These are phyloP conservation scores for Porcisia hertigi DNA, from an alignment of 208 protist species.

Conservation along the genomic window DNA sequence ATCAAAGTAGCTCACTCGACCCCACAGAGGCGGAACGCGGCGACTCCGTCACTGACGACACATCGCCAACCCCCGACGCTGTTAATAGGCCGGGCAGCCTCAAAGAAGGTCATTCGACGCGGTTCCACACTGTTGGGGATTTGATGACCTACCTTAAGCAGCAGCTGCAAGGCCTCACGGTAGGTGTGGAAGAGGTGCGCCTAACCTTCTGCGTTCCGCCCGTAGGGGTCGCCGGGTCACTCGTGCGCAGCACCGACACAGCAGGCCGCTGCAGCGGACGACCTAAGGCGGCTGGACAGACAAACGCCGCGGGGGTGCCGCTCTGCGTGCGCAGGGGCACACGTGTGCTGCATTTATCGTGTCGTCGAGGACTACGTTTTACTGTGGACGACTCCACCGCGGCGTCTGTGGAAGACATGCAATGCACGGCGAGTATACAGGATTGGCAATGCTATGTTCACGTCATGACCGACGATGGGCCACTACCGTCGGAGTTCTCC, in stretches of 20 bases:
- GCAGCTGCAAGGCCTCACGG: constrained; percentile 33
- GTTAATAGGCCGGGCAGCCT: not conserved
- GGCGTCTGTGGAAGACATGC: constrained; percentile 30
- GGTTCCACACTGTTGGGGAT: constrained; percentile 37
- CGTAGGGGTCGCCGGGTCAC: not conserved
- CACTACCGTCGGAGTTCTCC: constrained; percentile 21
- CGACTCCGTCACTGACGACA: not conserved
- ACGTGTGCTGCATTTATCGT: constrained; percentile 26
- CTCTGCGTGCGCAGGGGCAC: constrained; percentile 8
- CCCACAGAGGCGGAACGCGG: not conserved
- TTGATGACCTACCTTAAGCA: constrained; percentile 39
- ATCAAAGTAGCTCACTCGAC: not conserved
- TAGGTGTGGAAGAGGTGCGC: constrained; percentile 29
- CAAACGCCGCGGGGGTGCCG: not conserved
- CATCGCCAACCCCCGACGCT: not conserved
- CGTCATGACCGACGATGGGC: constrained; percentile 24
- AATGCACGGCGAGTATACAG: constrained; percentile 23
- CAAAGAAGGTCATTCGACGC: not conserved
- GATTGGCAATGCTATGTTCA: constrained; percentile 39
- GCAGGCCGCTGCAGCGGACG: not conserved
- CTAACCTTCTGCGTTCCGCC: constrained; percentile 40
- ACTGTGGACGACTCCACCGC: constrained; percentile 21
- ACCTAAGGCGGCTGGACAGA: not conserved
- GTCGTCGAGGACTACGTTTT: constrained; percentile 29
- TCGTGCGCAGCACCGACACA: not conserved